A percentile compares a stretch with the other conserved stretches of the same genome.
These are phyloP conservation scores for Coniferiporia weirii DNA, from an alignment of 1,284 basidiomycete species.

Conservation along the genomic window DNA sequence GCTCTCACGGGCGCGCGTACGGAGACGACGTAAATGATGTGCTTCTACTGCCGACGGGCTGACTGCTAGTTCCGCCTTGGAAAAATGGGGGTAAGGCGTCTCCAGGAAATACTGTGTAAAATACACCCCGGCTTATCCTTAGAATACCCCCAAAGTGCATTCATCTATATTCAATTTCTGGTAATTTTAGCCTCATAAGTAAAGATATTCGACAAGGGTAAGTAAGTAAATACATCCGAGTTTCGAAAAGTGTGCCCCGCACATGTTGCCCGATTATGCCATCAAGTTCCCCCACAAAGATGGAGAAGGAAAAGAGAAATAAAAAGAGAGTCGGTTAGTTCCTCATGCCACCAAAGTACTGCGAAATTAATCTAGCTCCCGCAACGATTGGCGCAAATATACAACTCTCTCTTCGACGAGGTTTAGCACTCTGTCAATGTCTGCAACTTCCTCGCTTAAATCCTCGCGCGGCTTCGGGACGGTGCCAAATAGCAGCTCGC, in stretches of 20 bases:
- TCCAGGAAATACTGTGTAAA: too few relatives aligned
- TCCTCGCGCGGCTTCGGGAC: conserved; percentile 26
- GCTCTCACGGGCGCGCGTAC: too few relatives aligned
- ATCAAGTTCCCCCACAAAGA: neutral
- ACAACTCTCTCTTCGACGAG: conserved; percentile 49
- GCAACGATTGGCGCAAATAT: conserved; percentile 34
- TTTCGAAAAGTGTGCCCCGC: neutral
- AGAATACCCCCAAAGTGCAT: too few relatives aligned
- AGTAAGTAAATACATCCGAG: neutral
- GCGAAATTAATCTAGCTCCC: conserved; percentile 23
- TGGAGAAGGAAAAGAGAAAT: neutral
- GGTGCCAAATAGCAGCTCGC: conserved; percentile 16
- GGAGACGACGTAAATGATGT: too few relatives aligned
- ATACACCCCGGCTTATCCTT: too few relatives aligned
- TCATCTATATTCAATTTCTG: too few relatives aligned
- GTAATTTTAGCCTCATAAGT: too few relatives aligned
- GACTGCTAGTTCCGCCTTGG: too few relatives aligned
- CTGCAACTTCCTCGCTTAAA: conserved; percentile 45
- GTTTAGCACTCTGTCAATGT: conserved; percentile 49
- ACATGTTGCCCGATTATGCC: neutral
- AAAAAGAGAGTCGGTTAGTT: neutral
- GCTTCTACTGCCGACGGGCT: too few relatives aligned
- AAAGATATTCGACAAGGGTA: too few relatives aligned
- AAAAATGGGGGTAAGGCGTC: too few relatives aligned
- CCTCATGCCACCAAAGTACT: neutral